Base-by-base conservation (phyloP, 805 yeast genomes). In the Candida sithepensis region DNA sequence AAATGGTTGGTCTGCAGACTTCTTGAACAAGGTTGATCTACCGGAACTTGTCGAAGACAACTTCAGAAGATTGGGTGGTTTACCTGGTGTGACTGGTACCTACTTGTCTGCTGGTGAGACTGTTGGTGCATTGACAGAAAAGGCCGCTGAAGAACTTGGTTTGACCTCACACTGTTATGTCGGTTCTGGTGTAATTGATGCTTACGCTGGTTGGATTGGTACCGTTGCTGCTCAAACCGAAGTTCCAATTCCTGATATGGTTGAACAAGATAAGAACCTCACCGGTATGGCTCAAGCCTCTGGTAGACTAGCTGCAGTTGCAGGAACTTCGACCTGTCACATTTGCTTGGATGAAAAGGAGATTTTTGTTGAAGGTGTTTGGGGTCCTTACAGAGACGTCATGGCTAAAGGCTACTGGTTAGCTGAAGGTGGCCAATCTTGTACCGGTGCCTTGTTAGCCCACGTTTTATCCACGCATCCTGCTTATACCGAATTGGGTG, bases 391-490 rank as follows among this genome's bases (percentile, higher is more conserved):
- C 69, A 78, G 90, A 60, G 96, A 91, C 66, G 96, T 88, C 4
- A 77, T 92, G 73, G 86, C 95, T n/a, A 85, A 86, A 24, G 89
- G 83, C 5, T 84, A 74, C 60, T 94, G 98, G 98, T 75, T 91
- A 54, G 96, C 98, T 13, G 99, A 94, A 69, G 99, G 99, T 63
- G 99, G 99, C n/a, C 99, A 94, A 67, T 85, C 95, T 14, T 87
- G 96, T 64, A 94, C 99, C 2, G 99, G 99, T 57, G 97, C 95
- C 26, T 76, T 94, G 36, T 75, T 94, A 53, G 92, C 94, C 2
- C 96, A 88, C 66, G 92, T 92, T 14, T 68, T 94, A 51, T 75
- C 88, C 12, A 84, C 88, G 9, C 98, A 94, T 63, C 97, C 97
- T 0, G 96, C 98, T 0, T 82, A 82, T 56, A 71, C 80, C 2